A percentile compares a stretch with the other conserved stretches of the same genome.
phyloP scores from a whole-genome alignment of 2,329 filamentous ascomycete genomes.

The Arthrobotrys iridis region DNA sequence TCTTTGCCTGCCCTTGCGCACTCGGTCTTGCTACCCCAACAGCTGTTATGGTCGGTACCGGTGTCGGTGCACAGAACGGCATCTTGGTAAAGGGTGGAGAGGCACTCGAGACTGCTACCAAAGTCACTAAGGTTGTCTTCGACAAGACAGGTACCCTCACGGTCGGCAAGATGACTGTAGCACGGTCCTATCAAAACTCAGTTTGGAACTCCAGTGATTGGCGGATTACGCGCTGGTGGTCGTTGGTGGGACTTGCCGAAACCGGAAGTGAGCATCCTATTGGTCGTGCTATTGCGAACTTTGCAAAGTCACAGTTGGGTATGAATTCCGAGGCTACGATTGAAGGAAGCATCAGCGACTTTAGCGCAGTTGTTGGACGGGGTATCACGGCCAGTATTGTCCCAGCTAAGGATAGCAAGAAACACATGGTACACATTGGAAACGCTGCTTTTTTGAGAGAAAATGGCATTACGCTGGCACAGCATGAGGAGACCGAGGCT shows the following conservation, averaged over 20 bases:
- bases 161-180: conserved; percentile 93
- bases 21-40: conserved; percentile 96
- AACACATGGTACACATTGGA: conserved; percentile 83
- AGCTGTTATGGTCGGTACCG: conserved; percentile 99
- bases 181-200: conserved; percentile 73
- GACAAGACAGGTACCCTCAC: conserved; percentile 98
- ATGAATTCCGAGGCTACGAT: conserved; percentile 77
- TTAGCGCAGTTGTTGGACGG: conserved; percentile 82
- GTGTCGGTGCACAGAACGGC: conserved; percentile 91
- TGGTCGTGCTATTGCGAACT: conserved; percentile 82
- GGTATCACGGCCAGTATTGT: conserved; percentile 86
- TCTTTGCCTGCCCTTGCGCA: conserved; percentile 96
- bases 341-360: conserved; percentile 85
- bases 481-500: conserved; percentile 70
- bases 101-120: conserved; percentile 87
- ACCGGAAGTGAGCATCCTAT: conserved; percentile 96
- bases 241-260: conserved; percentile 92
- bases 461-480: conserved; percentile 74
- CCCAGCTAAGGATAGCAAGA: conserved; percentile 75
- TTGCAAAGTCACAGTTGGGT: conserved; percentile 79
- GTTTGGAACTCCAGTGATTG: conserved; percentile 76
- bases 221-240: conserved; percentile 86
- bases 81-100: conserved; percentile 98
- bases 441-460: conserved; percentile 80
- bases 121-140: conserved; percentile 86